Evolutionary conservation across 78 protist genomes (phyloP).

Genomic region (Dictyostelium brefeldianum): DNA sequence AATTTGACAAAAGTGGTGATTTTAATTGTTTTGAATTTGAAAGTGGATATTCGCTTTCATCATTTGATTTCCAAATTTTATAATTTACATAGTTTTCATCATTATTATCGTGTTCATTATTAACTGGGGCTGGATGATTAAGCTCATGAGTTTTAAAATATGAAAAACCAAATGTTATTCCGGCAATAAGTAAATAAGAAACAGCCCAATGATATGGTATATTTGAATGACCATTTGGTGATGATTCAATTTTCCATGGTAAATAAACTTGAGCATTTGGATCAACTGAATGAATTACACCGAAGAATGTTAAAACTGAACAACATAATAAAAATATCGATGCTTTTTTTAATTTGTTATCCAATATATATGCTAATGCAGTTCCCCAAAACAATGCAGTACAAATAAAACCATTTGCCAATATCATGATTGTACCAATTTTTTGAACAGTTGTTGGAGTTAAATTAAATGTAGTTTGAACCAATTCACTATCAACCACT

Average conservation of each 20-base stretch:
- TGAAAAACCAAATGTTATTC: constrained; percentile 36
- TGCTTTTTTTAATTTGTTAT: constrained; percentile 21
- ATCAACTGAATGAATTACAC: constrained; percentile 70
- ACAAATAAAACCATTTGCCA: constrained; percentile 73
- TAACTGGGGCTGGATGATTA: background rate
- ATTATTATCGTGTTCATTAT: background rate
- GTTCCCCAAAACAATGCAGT: constrained; percentile 71
- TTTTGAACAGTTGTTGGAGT: background rate
- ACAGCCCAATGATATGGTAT: constrained; percentile 74
- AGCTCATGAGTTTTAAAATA: background rate
- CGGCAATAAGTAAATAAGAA: constrained; percentile 17
- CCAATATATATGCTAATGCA: constrained; percentile 43
- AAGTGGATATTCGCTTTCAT: too few relatives aligned
- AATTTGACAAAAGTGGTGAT: too few relatives aligned
- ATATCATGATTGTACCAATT: constrained; percentile 20
- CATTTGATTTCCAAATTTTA: too few relatives aligned
- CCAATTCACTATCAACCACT: constrained; percentile 10
- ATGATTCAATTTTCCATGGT: constrained; percentile 34
- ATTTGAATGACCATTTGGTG: background rate
- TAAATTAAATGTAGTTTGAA: background rate
- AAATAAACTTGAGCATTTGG: constrained; percentile 76
- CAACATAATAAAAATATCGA: constrained; percentile 47
- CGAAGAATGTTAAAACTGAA: constrained; percentile 49
- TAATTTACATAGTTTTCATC: background rate
- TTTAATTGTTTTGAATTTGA: too few relatives aligned